Base-by-base conservation (phyloP, 2,329 filamentous ascomycete species). In the Mollisiaceae sp. region DNA sequence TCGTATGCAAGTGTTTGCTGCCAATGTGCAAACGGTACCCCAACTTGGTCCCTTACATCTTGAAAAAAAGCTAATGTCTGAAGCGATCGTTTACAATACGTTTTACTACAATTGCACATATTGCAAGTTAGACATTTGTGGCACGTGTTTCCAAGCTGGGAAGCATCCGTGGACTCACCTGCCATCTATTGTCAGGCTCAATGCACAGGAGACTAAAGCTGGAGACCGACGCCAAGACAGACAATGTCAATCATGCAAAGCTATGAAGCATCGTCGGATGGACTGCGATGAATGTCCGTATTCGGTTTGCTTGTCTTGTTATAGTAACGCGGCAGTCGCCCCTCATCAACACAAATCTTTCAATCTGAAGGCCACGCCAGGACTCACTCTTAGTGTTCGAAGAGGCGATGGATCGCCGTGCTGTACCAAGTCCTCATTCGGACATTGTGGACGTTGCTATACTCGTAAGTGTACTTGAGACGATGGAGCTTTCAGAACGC, bases 251-350 rank as follows among this genome's bases (percentile, higher is more conserved):
- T 14, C 27, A 8, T 54, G 50, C 27, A 54, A 54, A 54, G 50
- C 50, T 54, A 54, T 54, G 50, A 54, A 54, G 27, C 50, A 54
- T 54, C 50, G 50, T 5, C 22, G 50, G 18, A 54, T 54, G 50
- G 50, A 54, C 14, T 54, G 50, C 18, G 50, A 54, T 18, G 50
- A 54, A 35, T 54, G 50, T 8, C 50, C 50, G 24, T 54, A 54
- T 27, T 32, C 50, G 24, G 18, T 54, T 35, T 54, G 50, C 15
- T 27, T 54, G 22, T 27, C 24, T 54, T 54, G 50, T 54, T 54
- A 54, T 35, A 54, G 50, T 8, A 54, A 32, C n/a, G 50, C 18
- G 15, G 50, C 27, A 2, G 11, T 54, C 8, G 3, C 50, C 3
- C 24, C 50, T 12, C 50, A 54, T 54, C 24, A 54, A 24, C 50